Percentiles rank a stretch among this genome's conserved stretches.
These are phyloP conservation scores for Ustilago nuda DNA, from an alignment of 1,284 basidiomycete species.

Conservation along the genomic window DNA sequence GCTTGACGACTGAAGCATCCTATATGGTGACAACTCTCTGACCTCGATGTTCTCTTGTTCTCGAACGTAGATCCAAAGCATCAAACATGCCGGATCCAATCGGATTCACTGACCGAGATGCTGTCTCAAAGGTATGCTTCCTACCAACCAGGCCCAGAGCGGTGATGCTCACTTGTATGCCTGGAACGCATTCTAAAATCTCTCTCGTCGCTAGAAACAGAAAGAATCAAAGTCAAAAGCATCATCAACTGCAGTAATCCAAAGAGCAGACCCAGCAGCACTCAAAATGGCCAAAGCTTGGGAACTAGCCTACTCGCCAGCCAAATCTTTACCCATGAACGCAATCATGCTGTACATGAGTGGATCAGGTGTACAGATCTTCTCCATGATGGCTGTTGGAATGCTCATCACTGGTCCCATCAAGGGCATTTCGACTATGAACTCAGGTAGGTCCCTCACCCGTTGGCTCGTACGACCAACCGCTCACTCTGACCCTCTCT, in stretches of 20 bases:
- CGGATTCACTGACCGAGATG: constrained; percentile 39
- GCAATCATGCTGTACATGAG: constrained; percentile 68
- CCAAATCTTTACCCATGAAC: constrained; percentile 67
- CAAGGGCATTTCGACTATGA: constrained; percentile 54
- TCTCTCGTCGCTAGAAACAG: constrained; percentile 6
- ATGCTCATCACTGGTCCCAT: constrained; percentile 66
- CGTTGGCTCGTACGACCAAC: no score
- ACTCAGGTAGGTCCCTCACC: not conserved
- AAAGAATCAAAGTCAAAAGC: constrained; percentile 40
- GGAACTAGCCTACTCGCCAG: constrained; percentile 64
- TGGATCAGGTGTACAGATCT: constrained; percentile 66
- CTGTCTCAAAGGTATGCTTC: constrained; percentile 38
- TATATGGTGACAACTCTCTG: not conserved
- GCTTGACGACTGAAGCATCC: not conserved
- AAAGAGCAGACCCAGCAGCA: constrained; percentile 52
- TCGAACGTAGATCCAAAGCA: constrained; percentile 29
- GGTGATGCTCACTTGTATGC: not conserved
- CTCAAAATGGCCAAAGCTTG: constrained; percentile 65
- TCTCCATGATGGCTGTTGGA: constrained; percentile 68
- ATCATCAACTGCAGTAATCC: constrained; percentile 11
- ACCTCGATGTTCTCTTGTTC: not conserved
- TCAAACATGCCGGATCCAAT: constrained; percentile 33
- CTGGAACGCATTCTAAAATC: not conserved
- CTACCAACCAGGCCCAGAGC: not conserved
- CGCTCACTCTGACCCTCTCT: not conserved